Conservation (phyloP, 2,329 filamentous ascomycete species). For the Scorias spongiosa region DNA sequence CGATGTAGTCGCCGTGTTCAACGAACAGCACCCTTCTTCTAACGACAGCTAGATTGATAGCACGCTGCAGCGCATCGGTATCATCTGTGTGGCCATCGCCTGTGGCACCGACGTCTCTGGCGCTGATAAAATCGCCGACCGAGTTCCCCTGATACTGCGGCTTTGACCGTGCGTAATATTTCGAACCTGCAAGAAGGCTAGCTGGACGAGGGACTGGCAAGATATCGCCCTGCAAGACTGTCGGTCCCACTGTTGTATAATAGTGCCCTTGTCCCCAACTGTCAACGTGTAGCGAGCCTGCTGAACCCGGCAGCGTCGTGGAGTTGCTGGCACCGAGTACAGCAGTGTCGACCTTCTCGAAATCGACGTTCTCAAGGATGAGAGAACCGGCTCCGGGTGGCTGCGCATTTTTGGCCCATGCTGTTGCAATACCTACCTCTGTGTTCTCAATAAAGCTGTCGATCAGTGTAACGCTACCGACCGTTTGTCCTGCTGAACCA, state of each 20-base stretch:
- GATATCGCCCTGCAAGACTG: conserved; percentile 28
- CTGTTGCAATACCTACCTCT: conserved; percentile 34
- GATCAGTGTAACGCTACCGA: conserved; percentile 42
- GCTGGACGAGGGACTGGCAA: conserved; percentile 28
- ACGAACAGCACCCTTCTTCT: conserved; percentile 51
- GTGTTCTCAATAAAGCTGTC: conserved; percentile 40
- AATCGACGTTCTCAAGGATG: conserved; percentile 39
- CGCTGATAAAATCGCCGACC: conserved; percentile 27
- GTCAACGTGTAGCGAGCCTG: conserved; percentile 21
- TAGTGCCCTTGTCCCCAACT: conserved; percentile 30
- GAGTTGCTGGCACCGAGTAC: conserved; percentile 24
- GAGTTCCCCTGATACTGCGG: conserved; percentile 35
- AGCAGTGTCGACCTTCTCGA: conserved; percentile 34
- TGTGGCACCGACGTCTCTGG: conserved; percentile 24
- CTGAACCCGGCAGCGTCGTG: conserved; percentile 21
- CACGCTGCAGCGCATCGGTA: conserved; percentile 41
- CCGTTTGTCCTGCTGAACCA: conserved; percentile 26
- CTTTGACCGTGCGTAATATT: conserved; percentile 38
- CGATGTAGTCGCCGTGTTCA: conserved; percentile 57
- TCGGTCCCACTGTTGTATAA: conserved; percentile 30
- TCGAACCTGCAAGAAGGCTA: conserved; percentile 29
- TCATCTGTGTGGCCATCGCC: conserved; percentile 46
- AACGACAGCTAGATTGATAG: conserved; percentile 36
- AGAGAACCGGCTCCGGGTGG: conserved; percentile 33
- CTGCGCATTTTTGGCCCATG: conserved; percentile 26